Evolutionary conservation across 2,329 filamentous ascomycete genomes (phyloP).

Genomic region (Stromatinia cepivora): DNA sequence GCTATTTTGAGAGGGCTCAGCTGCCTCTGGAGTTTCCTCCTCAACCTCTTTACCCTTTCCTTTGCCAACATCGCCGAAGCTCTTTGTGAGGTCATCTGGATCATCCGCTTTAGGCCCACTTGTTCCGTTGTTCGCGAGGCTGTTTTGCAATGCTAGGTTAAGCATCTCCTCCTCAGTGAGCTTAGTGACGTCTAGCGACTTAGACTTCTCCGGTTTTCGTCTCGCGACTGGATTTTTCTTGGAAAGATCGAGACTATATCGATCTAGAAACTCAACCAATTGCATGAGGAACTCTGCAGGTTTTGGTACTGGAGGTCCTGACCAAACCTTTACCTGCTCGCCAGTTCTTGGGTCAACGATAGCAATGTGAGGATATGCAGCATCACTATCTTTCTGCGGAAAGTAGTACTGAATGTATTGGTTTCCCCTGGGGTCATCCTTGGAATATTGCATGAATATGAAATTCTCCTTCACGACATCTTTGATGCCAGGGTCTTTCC

Average conservation of each 20-base stretch:
- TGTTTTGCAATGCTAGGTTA: constrained; percentile 89
- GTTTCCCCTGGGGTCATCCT: constrained; percentile 74
- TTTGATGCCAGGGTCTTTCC: constrained; percentile 81
- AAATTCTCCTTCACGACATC: constrained; percentile 89
- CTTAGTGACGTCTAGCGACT: constrained; percentile 72
- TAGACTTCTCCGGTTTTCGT: constrained; percentile 67
- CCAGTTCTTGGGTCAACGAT: constrained; percentile 95
- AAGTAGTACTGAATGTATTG: constrained; percentile 94
- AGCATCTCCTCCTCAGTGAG: constrained; percentile 99
- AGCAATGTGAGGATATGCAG: constrained; percentile 92
- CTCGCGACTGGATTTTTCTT: constrained; percentile 92
- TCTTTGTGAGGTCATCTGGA: constrained; percentile 84
- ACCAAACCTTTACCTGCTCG: constrained; percentile 97
- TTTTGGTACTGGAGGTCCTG: constrained; percentile 74
- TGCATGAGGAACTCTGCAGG: constrained; percentile 84
- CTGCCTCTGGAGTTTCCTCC: constrained; percentile 37
- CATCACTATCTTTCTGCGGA: constrained; percentile 70
- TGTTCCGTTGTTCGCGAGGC: constrained; percentile 58
- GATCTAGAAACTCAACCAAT: constrained; percentile 92
- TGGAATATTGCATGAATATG: constrained; percentile 91
- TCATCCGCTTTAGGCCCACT: constrained; percentile 64
- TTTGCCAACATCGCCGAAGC: constrained; percentile 52
- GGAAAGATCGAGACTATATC: constrained; percentile 84
- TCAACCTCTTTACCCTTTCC: constrained; percentile 53
- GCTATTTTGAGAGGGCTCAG: constrained; percentile 39